A percentile compares a stretch with the other conserved stretches of the same genome.
Evolutionary conservation across 1,284 basidiomycete species (phyloP).

Genomic region (Marasmius fiardii): DNA sequence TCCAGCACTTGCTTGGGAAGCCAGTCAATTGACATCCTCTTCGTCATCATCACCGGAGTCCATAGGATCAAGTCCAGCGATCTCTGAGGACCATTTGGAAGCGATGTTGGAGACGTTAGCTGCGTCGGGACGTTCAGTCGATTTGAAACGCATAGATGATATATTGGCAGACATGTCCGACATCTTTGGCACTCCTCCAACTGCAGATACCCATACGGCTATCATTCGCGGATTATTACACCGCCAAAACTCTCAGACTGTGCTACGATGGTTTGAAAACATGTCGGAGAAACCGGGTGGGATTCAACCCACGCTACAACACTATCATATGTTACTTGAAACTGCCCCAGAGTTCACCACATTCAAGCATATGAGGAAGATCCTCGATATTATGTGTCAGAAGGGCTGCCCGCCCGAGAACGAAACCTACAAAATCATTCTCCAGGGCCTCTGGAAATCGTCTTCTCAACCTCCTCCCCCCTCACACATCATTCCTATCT

Average conservation of each 20-base stretch:
- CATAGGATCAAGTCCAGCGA: not conserved
- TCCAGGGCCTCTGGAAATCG: constrained; percentile 34
- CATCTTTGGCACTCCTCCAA: constrained; percentile 40
- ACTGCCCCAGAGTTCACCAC: constrained; percentile 34
- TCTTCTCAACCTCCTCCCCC: constrained; percentile 26
- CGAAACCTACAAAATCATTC: constrained; percentile 45
- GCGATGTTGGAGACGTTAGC: constrained; percentile 42
- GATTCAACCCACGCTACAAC: constrained; percentile 42
- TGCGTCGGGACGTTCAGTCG: constrained; percentile 42
- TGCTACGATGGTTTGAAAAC: constrained; percentile 44
- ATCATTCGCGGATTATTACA: constrained; percentile 45
- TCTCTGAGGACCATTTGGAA: constrained; percentile 22
- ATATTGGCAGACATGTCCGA: constrained; percentile 44
- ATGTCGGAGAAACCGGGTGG: constrained; percentile 47
- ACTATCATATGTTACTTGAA: constrained; percentile 51
- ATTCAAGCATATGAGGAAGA: constrained; percentile 36
- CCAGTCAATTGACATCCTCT: constrained; percentile 22
- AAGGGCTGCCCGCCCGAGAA: constrained; percentile 42
- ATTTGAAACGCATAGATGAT: constrained; percentile 45
- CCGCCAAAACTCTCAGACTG: constrained; percentile 36
- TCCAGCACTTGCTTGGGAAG: constrained; percentile 30
- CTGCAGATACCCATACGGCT: constrained; percentile 37
- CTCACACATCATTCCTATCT: constrained; percentile 34
- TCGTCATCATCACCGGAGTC: constrained; percentile 1
- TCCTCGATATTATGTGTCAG: constrained; percentile 39